Conservation (phyloP, 2,329 filamentous ascomycete genomes). For the Ascosphaera apis region DNA sequence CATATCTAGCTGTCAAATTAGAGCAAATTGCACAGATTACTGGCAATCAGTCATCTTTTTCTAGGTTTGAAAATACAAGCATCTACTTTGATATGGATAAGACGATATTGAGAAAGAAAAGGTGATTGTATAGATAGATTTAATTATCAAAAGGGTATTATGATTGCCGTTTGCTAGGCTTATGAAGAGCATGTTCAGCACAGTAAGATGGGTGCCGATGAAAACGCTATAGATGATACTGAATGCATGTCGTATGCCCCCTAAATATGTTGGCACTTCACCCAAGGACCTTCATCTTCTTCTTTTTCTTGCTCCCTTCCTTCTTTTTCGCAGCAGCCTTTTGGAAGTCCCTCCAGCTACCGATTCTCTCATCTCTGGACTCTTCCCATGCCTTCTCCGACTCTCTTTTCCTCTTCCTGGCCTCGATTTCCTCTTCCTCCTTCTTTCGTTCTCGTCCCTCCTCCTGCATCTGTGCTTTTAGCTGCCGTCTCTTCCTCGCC, state of each 20-base stretch:
- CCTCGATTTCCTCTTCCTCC: conserved; percentile 64
- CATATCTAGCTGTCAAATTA: too few species aligned
- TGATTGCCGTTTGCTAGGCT: too few species aligned
- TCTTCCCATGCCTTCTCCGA: conserved; percentile 92
- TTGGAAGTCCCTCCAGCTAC: conserved; percentile 80
- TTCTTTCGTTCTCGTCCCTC: conserved; percentile 74
- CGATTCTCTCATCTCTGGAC: conserved; percentile 73
- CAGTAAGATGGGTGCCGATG: too few species aligned
- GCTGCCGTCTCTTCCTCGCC: conserved; percentile 55
- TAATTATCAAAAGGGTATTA: too few species aligned
- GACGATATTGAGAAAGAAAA: too few species aligned
- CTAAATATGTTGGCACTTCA: conserved; percentile 7
- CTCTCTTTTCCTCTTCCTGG: conserved; percentile 64
- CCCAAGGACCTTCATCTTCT: conserved; percentile 26
- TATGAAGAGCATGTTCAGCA: too few species aligned
- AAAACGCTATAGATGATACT: too few species aligned
- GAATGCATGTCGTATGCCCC: not conserved
- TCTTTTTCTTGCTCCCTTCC: conserved; percentile 39
- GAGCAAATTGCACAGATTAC: too few species aligned
- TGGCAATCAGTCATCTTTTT: too few species aligned
- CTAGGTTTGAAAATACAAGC: too few species aligned
- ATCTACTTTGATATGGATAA: too few species aligned
- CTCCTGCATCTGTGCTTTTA: conserved; percentile 90
- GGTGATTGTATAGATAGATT: too few species aligned
- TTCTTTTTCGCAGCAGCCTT: conserved; percentile 36